Conservation (phyloP, 306 rosid genomes). For the Quercus cerris region DNA sequence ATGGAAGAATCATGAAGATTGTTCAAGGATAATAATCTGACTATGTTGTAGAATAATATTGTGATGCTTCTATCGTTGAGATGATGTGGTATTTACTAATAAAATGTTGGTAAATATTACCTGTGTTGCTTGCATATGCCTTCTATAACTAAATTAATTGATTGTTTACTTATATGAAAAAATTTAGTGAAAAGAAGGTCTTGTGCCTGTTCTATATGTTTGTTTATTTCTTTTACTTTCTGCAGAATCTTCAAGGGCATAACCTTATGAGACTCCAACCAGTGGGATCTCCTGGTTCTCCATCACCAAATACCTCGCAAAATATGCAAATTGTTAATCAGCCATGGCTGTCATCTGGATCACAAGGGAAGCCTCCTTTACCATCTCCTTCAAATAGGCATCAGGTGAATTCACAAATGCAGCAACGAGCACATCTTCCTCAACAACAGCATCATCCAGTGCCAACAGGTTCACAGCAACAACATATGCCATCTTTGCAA, state of each 20-base stretch:
- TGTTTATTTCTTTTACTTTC: constrained; percentile 14
- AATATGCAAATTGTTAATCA: constrained; percentile 65
- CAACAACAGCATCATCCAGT: constrained; percentile 44
- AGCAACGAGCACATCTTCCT: constrained; percentile 66
- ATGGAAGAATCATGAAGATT: too few species aligned
- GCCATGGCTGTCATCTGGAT: constrained; percentile 85
- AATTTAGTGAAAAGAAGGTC: not conserved
- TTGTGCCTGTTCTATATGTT: not conserved
- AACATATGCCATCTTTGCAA: constrained; percentile 18
- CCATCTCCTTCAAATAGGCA: constrained; percentile 77
- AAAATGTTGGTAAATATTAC: not conserved
- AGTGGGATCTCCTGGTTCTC: constrained; percentile 55
- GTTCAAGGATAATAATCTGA: not conserved
- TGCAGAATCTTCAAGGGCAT: constrained; percentile 84
- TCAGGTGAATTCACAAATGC: constrained; percentile 62
- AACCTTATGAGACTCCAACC: constrained; percentile 64
- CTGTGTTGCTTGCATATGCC: constrained; percentile 2
- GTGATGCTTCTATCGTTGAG: not conserved
- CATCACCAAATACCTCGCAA: constrained; percentile 63
- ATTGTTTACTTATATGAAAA: not conserved
- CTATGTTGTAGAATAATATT: not conserved
- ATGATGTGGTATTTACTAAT: not conserved
- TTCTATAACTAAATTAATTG: not conserved
- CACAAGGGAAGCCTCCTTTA: constrained; percentile 92
- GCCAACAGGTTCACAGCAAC: constrained; percentile 24